These are phyloP conservation scores for Balansia obtecta DNA, from an alignment of 2,329 filamentous ascomycete species.

Conservation along the genomic window DNA sequence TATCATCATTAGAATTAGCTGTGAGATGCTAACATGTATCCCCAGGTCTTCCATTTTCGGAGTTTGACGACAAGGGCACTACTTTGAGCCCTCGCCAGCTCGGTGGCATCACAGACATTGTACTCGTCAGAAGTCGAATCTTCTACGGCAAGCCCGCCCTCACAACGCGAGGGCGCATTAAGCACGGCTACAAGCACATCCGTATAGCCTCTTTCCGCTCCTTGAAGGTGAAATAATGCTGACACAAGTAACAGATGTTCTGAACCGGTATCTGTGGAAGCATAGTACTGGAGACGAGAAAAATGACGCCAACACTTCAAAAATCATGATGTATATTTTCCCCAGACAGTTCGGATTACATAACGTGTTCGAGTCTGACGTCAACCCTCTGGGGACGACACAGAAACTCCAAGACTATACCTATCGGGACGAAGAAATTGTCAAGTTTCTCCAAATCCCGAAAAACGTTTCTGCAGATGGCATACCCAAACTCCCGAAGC, in stretches of 20 bases:
- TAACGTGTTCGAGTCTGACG: conserved; percentile 73
- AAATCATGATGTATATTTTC: conserved; percentile 86
- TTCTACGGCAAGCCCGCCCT: conserved; percentile 68
- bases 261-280: conserved; percentile 52
- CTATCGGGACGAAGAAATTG: conserved; percentile 71
- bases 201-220: conserved; percentile 41
- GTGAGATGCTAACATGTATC: not conserved
- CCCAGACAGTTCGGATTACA: conserved; percentile 81
- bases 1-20: too few species aligned
- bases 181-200: conserved; percentile 67
- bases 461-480: conserved; percentile 7
- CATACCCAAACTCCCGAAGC: conserved; percentile 40
- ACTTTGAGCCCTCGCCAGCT: not conserved
- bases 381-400: conserved; percentile 52
- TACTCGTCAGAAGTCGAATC: conserved; percentile 71
- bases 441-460: conserved; percentile 12
- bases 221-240: conserved; percentile 3
- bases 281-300: not conserved
- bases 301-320: conserved; percentile 41
- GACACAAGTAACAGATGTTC: conserved; percentile 46
- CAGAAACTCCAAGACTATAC: conserved; percentile 79
- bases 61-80: conserved; percentile 19
- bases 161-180: conserved; percentile 53
- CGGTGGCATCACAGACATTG: conserved; percentile 44
- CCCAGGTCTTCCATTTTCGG: conserved; percentile 38